phyloP scores from a whole-genome alignment of 345 rosid species.

The Adansonia digitata region DNA sequence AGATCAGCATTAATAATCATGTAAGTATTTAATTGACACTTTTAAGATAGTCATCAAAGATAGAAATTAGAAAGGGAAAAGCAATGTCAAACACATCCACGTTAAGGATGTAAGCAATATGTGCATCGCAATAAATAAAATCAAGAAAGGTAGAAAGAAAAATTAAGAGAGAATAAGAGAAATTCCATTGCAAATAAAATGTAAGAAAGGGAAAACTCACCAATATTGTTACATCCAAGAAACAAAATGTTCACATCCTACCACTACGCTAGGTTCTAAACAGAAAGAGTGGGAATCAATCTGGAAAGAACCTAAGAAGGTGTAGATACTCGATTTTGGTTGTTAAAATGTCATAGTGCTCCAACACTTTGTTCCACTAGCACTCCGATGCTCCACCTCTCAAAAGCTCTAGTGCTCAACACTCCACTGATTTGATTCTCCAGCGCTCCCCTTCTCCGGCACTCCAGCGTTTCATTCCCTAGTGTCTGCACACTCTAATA shows the following conservation, averaged over 20 bases:
- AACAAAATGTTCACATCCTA: background rate
- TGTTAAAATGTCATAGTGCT: background rate
- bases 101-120: background rate
- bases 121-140: background rate
- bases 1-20: constrained; percentile 3
- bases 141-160: background rate
- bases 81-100: background rate
- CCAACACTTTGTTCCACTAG: background rate
- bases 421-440: background rate
- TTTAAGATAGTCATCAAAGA: background rate
- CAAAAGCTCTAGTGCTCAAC: background rate
- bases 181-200: background rate
- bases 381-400: background rate
- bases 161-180: background rate
- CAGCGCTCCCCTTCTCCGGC: background rate
- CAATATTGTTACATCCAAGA: background rate
- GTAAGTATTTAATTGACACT: background rate
- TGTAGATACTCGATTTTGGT: background rate
- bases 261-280: background rate
- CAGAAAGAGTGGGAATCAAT: background rate
- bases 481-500: background rate
- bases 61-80: background rate
- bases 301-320: background rate
- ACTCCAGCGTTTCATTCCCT: background rate
- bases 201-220: background rate